phyloP scores from a whole-genome alignment of 805 yeast genomes.

The Teunomyces panamensis region DNA sequence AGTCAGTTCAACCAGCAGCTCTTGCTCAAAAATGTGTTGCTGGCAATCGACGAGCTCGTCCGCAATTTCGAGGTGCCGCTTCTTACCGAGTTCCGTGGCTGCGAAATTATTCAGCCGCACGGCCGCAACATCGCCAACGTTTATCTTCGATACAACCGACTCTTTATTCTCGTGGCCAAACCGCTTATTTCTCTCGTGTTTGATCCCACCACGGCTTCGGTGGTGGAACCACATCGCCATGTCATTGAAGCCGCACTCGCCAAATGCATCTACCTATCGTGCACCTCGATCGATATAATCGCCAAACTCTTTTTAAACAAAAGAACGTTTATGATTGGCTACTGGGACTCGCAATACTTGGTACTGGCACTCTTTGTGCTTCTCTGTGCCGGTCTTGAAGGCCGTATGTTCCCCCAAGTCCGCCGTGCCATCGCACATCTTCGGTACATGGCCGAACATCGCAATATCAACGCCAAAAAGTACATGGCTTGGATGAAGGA shows the following conservation, averaged over 20 bases:
- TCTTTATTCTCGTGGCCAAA: constrained; percentile 28
- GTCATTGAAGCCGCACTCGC: constrained; percentile 26
- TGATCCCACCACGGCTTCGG: constrained; percentile 17
- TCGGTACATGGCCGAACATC: constrained; percentile 30
- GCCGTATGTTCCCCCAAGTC: constrained; percentile 15
- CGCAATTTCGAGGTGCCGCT: constrained; percentile 30
- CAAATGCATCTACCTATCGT: constrained; percentile 27
- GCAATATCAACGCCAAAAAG: constrained; percentile 35
- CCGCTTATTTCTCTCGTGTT: constrained; percentile 35
- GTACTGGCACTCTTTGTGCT: constrained; percentile 30
- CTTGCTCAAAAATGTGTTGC: constrained; percentile 29
- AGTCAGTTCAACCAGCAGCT: constrained; percentile 36
- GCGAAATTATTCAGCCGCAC: constrained; percentile 16
- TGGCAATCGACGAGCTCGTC: constrained; percentile 27
- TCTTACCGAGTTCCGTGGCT: constrained; percentile 19
- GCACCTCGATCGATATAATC: constrained; percentile 28
- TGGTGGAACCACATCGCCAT: constrained; percentile 18
- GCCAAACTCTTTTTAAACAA: constrained; percentile 24
- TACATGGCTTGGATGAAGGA: constrained; percentile 27
- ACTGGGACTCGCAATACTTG: constrained; percentile 40
- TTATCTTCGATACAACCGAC: constrained; percentile 34
- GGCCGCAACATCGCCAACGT: constrained; percentile 33
- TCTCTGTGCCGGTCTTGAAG: constrained; percentile 24
- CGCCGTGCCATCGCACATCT: constrained; percentile 30
- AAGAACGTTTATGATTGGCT: constrained; percentile 33